phyloP scores from a whole-genome alignment of 129 eudicot genomes.

The Lonicera japonica region DNA sequence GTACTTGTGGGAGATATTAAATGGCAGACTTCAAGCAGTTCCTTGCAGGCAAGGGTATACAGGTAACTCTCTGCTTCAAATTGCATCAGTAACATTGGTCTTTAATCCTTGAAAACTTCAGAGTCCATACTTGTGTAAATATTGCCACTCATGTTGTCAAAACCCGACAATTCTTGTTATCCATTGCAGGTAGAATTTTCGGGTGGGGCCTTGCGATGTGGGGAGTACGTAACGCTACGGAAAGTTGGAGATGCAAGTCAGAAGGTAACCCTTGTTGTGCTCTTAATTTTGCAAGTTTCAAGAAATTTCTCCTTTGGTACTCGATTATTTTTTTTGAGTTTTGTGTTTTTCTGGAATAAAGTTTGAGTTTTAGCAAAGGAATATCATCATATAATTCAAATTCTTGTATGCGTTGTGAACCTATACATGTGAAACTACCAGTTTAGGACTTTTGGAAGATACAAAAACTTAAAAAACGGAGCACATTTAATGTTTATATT shows the following conservation, averaged over 20 bases:
- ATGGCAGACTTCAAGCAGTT: constrained; percentile 97
- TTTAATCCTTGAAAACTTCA: constrained; percentile 1
- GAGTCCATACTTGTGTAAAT: neutral
- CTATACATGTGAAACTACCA: neutral
- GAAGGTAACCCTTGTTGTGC: constrained; percentile 39
- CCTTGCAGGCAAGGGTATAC: constrained; percentile 90
- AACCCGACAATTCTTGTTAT: neutral
- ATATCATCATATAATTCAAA: neutral
- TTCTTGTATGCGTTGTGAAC: neutral
- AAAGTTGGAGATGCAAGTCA: constrained; percentile 91
- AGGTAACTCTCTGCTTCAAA: constrained; percentile 32
- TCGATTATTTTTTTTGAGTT: neutral
- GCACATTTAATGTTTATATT: neutral
- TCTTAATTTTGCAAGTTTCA: neutral
- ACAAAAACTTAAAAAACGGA: neutral
- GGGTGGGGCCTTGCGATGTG: constrained; percentile 96
- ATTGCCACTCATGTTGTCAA: neutral
- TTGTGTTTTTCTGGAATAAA: too few species aligned
- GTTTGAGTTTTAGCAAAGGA: too few species aligned
- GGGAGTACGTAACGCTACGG: constrained; percentile 83
- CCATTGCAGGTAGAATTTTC: constrained; percentile 85
- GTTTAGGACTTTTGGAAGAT: neutral
- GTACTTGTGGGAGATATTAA: constrained; percentile 93
- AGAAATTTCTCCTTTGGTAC: constrained; percentile 1
- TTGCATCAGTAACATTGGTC: neutral